Evolutionary conservation across 1,139 yeast genomes (phyloP).

Genomic region (Candida tetrigidarum): DNA sequence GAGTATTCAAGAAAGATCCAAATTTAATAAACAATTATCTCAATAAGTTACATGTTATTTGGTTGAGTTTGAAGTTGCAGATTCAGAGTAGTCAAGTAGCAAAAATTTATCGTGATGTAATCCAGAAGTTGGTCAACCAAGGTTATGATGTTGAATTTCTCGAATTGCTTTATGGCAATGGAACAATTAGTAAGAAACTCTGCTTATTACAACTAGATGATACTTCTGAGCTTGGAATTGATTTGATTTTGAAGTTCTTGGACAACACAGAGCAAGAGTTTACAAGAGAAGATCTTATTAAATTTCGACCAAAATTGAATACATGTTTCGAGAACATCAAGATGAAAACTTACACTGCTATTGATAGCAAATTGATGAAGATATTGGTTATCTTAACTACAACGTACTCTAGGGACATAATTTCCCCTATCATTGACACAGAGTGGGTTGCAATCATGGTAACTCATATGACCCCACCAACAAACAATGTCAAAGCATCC

Average conservation of each 20-base stretch:
- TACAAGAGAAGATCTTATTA: background rate
- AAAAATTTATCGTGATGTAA: conserved; percentile 3
- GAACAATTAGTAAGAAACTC: background rate
- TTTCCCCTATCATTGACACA: background rate
- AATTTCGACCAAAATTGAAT: background rate
- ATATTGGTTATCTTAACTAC: conserved; percentile 8
- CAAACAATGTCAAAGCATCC: background rate
- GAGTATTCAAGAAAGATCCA: background rate
- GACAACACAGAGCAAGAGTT: background rate
- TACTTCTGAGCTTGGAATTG: background rate
- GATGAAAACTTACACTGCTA: background rate
- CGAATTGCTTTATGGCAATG: background rate
- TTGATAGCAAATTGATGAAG: conserved; percentile 11
- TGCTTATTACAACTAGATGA: background rate
- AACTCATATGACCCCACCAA: conserved; percentile 2
- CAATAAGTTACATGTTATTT: background rate
- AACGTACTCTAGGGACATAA: background rate
- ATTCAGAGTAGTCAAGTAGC: background rate
- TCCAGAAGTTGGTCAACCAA: background rate
- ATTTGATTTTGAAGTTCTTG: background rate
- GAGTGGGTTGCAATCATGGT: background rate
- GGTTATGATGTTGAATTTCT: background rate
- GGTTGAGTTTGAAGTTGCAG: background rate
- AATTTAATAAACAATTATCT: background rate
- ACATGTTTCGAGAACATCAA: background rate